Base-by-base conservation (phyloP, 768 basidiomycete genomes). In the Psilocybe cyanescens region DNA sequence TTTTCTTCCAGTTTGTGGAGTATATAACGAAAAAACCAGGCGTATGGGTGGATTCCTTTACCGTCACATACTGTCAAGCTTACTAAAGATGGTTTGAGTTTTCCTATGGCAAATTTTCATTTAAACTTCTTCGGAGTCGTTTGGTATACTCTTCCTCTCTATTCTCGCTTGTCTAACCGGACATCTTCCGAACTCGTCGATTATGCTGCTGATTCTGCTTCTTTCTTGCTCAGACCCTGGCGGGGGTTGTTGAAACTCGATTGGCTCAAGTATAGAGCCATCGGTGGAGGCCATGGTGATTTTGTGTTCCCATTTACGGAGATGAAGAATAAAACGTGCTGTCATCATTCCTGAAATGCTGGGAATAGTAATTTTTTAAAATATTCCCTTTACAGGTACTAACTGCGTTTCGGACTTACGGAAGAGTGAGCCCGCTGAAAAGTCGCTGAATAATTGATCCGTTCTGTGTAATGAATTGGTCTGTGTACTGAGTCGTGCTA, bases 1-100 rank as follows among this genome's bases (percentile, higher is more conserved):
- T 48, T 46, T 39, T 49, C n/a, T 1, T 33, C 9, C 37, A 65
- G 64, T 59, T 65, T 19, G 64, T 65, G 0, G 60, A 65, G 39
- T 61, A 61, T 41, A 62, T 62, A 8, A n/a, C 53, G 31, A 33
- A 11, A 5, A 62, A 61, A 39, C 45, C 57, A 11, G 54, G 56
- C 29, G 60, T 65, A 12, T 65, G 64, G 64, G 57, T 65, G 7
- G 24, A 24, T 24, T 24, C 24, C 24, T 24, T 24, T 24, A 24
- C 24, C 24, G 24, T 24, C 24, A 24, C 24, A 24, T 24, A 24
- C 24, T 24, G 24, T 24, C 24, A 24, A 24, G 24, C 24, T 24
- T 24, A 24, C 24, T 24, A 24, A 24, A 24, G 24, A 24, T 24
- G 24, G 24, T 24, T 24, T 24, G 24, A 24, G 24, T 24, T 1